Conservation (phyloP, 2,329 filamentous ascomycete species). For the Diaporthe amygdali region DNA sequence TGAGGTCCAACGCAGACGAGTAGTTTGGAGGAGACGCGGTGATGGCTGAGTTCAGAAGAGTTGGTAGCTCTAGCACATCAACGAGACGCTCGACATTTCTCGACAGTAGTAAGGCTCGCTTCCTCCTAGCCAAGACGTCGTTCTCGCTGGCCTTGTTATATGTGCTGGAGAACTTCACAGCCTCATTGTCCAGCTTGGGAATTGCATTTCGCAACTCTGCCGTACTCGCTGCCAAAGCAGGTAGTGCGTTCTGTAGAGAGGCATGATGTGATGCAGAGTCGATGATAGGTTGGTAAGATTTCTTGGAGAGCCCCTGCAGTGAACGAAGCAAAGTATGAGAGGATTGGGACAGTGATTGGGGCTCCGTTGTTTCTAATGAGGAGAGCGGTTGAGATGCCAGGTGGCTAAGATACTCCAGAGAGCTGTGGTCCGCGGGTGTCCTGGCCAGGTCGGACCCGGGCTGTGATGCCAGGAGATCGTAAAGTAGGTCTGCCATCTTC, state of each 20-base stretch:
- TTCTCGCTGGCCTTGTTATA: conserved; percentile 79
- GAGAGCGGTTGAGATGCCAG: conserved; percentile 79
- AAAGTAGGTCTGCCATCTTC: conserved; percentile 72
- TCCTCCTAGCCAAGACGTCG: conserved; percentile 73
- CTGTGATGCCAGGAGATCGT: conserved; percentile 67
- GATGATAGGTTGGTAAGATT: conserved; percentile 85
- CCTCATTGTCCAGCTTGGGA: conserved; percentile 78
- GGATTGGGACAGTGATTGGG: conserved; percentile 78
- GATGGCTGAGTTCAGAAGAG: conserved; percentile 81
- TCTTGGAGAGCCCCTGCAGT: conserved; percentile 86
- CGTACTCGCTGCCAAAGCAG: conserved; percentile 69
- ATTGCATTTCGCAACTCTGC: conserved; percentile 73
- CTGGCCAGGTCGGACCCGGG: conserved; percentile 34
- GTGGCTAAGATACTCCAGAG: conserved; percentile 75
- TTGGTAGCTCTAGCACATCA: conserved; percentile 89
- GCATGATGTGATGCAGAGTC: conserved; percentile 78
- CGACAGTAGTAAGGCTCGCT: conserved; percentile 79
- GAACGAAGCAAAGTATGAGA: conserved; percentile 82
- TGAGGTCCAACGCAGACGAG: conserved; percentile 86
- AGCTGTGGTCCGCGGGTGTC: conserved; percentile 53
- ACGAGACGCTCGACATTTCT: conserved; percentile 88
- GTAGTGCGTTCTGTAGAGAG: conserved; percentile 75
- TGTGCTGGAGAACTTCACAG: conserved; percentile 79
- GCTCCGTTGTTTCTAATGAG: conserved; percentile 76
- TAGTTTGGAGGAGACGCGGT: conserved; percentile 73